phyloP scores from a whole-genome alignment of 176 grass and related monocot genomes.

The Phragmites australis region DNA sequence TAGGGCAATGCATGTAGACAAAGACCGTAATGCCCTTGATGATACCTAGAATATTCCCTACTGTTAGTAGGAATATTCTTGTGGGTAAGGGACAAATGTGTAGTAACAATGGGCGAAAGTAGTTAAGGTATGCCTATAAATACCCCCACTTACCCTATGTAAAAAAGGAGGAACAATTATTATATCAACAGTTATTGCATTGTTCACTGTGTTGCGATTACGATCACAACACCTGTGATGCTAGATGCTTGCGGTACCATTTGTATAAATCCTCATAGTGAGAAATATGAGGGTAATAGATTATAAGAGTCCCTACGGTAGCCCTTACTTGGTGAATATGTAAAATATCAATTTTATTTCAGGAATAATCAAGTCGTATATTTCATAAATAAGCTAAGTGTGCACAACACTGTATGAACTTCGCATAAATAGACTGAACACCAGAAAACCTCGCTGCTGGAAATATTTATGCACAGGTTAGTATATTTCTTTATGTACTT shows the following conservation, averaged over 20 bases:
- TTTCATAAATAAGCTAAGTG: slow-evolving; percentile 10
- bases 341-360: slow-evolving; percentile 6
- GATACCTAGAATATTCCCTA: no score
- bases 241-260: background rate
- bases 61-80: no score
- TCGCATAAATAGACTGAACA: slow-evolving; percentile 12
- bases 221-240: no score
- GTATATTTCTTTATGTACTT: background rate
- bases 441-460: background rate
- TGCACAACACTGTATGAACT: background rate
- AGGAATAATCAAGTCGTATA: background rate
- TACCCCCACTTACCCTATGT: no score
- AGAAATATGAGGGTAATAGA: background rate
- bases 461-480: background rate
- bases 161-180: no score
- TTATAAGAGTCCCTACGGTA: background rate
- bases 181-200: no score
- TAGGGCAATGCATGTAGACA: no score
- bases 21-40: no score
- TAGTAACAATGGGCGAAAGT: no score
- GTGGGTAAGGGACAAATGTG: no score
- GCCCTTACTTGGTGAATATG: slow-evolving; percentile 1
- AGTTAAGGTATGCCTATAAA: no score
- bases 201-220: no score
- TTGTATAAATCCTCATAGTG: background rate